Conservation (phyloP, 257 asterid genomes). For the Salvia splendens region DNA sequence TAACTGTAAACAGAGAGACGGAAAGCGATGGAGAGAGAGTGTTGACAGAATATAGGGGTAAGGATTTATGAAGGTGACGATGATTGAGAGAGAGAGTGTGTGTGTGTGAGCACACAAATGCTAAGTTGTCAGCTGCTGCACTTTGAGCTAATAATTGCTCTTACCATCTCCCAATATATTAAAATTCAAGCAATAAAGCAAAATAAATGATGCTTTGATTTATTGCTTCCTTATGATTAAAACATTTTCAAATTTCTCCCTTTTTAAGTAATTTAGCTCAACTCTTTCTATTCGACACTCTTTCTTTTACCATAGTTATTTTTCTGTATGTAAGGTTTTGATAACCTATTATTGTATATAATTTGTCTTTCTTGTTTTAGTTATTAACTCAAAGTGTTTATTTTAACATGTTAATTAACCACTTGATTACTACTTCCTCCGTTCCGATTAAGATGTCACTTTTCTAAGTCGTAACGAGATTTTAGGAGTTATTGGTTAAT, state of each 20-base stretch:
- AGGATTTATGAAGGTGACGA: constrained; percentile 46
- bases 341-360: neutral
- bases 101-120: constrained; percentile 18
- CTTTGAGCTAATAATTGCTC: constrained; percentile 49
- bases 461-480: too few relatives aligned
- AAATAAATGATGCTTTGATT: constrained; percentile 21
- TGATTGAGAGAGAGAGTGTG: constrained; percentile 36
- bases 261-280: neutral
- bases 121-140: constrained; percentile 41
- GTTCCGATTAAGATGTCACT: too few relatives aligned
- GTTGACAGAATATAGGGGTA: constrained; percentile 30
- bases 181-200: neutral
- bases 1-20: constrained; percentile 31
- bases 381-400: neutral
- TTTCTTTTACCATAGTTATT: neutral
- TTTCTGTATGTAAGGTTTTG: neutral
- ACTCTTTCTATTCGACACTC: neutral
- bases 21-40: constrained; percentile 23
- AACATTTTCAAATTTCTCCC: neutral
- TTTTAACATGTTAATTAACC: neutral
- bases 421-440: too few relatives aligned
- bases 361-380: too few relatives aligned
- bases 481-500: too few relatives aligned
- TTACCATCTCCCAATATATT: constrained; percentile 32
- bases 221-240: constrained; percentile 1